These are phyloP conservation scores for Phaseolus lunatus DNA, from an alignment of 306 rosid genomes.

Conservation along the genomic window DNA sequence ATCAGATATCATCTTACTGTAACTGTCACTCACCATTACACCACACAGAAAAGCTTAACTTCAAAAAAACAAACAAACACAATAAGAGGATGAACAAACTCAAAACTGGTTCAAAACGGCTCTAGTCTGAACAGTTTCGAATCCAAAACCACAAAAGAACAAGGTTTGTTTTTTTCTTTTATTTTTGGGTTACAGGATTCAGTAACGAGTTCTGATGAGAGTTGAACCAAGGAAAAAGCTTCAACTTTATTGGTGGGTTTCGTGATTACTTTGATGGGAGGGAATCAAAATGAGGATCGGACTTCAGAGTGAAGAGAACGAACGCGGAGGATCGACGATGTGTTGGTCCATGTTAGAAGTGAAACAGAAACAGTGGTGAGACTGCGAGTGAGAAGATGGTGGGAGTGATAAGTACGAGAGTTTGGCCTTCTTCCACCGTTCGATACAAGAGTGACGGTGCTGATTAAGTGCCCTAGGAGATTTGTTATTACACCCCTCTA, in stretches of 20 bases:
- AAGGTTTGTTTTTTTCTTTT: neutral
- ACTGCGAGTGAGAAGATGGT: constrained; percentile 54
- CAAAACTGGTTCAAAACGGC: constrained; percentile 45
- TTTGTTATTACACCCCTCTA: constrained; percentile 57
- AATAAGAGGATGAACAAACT: neutral
- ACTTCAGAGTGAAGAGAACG: constrained; percentile 26
- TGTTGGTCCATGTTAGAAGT: constrained; percentile 61
- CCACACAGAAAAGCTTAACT: neutral
- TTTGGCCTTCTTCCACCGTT: constrained; percentile 46
- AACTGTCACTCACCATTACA: constrained; percentile 68
- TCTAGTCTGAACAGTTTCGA: constrained; percentile 31
- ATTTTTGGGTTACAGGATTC: neutral
- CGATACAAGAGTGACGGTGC: constrained; percentile 45
- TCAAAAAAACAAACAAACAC: no score
- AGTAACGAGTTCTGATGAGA: constrained; percentile 19
- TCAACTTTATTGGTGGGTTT: constrained; percentile 30
- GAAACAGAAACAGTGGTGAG: constrained; percentile 49
- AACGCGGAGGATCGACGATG: constrained; percentile 41
- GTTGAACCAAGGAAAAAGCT: neutral
- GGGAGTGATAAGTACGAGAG: constrained; percentile 71
- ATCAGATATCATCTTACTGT: constrained; percentile 75
- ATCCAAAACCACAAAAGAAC: constrained; percentile 12
- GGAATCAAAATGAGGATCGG: constrained; percentile 50
- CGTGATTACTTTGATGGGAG: constrained; percentile 25
- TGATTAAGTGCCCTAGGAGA: constrained; percentile 43